Conservation (phyloP, 495 filamentous ascomycete species). For the Aspergillus avenaceus region DNA sequence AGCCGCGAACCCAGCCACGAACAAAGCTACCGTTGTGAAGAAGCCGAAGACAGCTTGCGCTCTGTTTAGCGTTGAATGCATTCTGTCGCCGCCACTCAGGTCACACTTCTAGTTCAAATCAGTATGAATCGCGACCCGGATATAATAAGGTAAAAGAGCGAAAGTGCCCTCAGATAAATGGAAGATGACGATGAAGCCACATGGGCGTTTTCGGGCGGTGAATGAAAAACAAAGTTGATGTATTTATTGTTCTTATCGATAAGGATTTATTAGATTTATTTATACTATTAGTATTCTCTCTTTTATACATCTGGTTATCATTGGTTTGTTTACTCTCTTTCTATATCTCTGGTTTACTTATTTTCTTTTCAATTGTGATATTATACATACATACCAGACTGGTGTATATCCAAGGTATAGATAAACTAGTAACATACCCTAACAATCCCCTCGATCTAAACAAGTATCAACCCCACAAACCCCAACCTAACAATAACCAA, state of each 20-base stretch:
- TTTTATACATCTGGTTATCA: background rate
- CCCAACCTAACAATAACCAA: background rate
- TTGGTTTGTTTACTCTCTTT: background rate
- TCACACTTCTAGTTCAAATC: no score
- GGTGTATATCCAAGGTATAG: no score
- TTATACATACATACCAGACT: no score
- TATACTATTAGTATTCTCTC: no score
- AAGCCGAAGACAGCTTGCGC: slow-evolving; percentile 93
- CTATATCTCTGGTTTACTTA: no score
- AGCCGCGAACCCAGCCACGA: slow-evolving; percentile 73
- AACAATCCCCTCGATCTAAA: background rate
- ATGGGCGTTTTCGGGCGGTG: slow-evolving; percentile 27
- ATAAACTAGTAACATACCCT: no score
- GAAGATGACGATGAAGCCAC: slow-evolving; percentile 31
- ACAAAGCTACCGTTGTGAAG: slow-evolving; percentile 91
- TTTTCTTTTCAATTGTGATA: no score
- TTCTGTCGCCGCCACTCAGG: no score
- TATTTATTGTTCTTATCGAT: slow-evolving; percentile 20
- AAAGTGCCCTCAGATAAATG: background rate
- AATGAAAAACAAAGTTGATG: no score
- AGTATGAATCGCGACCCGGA: no score
- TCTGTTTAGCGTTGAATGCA: slow-evolving; percentile 85
- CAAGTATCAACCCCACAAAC: background rate
- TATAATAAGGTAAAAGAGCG: background rate
- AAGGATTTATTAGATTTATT: slow-evolving; percentile 14